Percentiles rank a stretch among this genome's conserved stretches.
Evolutionary conservation across 352 stramenopile genomes (phyloP).

Genomic region (Phytophthora pisi): DNA sequence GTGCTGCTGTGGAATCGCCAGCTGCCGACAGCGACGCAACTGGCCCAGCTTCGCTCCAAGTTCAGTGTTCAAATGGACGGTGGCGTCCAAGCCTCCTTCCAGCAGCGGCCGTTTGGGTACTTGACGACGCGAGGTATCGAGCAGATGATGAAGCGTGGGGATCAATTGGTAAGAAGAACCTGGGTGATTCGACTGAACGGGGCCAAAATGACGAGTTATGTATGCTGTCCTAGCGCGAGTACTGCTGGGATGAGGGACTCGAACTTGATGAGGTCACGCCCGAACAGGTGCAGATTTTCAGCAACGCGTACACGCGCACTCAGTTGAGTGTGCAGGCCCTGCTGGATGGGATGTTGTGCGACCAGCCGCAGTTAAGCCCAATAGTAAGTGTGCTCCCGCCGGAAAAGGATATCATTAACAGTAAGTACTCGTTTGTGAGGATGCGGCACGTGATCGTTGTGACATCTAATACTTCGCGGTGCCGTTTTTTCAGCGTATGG

Average conservation of each 20-base stretch:
- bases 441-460: too few relatives aligned
- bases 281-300: constrained; percentile 61
- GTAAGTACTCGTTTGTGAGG: too few relatives aligned
- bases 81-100: constrained; percentile 36
- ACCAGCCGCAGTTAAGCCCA: constrained; percentile 41
- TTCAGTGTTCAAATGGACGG: constrained; percentile 31
- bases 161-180: too few relatives aligned
- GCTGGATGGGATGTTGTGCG: constrained; percentile 51
- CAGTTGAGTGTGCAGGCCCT: constrained; percentile 78
- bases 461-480: too few relatives aligned
- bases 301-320: constrained; percentile 79
- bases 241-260: too few relatives aligned
- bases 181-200: too few relatives aligned
- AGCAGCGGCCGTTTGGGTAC: constrained; percentile 71
- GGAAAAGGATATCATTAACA: constrained; percentile 83
- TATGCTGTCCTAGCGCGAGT: too few relatives aligned
- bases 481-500: constrained; percentile 72
- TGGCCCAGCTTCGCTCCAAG: constrained; percentile 41
- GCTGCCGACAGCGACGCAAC: constrained; percentile 47
- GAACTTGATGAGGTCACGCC: constrained; percentile 39
- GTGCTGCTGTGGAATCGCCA: constrained; percentile 46
- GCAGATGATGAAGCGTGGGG: constrained; percentile 68
- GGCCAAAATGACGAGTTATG: too few relatives aligned
- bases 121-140: constrained; percentile 66
- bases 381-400: constrained; percentile 62